These are phyloP conservation scores for Podaxis mareebaensis DNA, from an alignment of 768 basidiomycete genomes.

Conservation along the genomic window DNA sequence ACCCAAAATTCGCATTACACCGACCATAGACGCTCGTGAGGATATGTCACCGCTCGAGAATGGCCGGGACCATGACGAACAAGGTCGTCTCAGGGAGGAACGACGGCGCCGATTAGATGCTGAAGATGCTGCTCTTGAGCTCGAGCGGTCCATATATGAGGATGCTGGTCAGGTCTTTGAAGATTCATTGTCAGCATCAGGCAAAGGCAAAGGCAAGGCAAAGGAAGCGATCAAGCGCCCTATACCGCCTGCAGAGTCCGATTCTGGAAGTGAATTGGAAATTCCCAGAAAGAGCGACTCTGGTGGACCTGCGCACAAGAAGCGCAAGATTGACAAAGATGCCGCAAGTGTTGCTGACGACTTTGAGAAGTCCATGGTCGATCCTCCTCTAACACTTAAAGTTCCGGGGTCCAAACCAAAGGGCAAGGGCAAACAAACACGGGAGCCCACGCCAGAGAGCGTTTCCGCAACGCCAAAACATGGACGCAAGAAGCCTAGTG, in stretches of 20 bases:
- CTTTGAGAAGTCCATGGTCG: slow-evolving; percentile 42
- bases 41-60: slow-evolving; percentile 20
- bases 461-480: slow-evolving; percentile 50
- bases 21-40: slow-evolving; percentile 3
- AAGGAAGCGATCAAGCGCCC: slow-evolving; percentile 52
- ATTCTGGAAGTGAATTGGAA: slow-evolving; percentile 61
- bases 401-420: slow-evolving; percentile 49
- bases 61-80: slow-evolving; percentile 32
- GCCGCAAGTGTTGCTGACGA: slow-evolving; percentile 44
- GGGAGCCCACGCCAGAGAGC: slow-evolving; percentile 64
- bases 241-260: slow-evolving; percentile 50
- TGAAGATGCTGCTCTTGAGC: slow-evolving; percentile 58
- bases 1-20: slow-evolving; percentile 16
- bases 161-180: slow-evolving; percentile 22
- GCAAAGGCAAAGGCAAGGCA: slow-evolving; percentile 39
- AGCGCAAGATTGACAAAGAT: slow-evolving; percentile 55
- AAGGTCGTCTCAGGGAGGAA: slow-evolving; percentile 24
- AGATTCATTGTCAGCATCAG: slow-evolving; percentile 6
- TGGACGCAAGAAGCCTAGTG: slow-evolving; percentile 54
- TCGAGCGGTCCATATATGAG: slow-evolving; percentile 57
- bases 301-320: slow-evolving; percentile 55
- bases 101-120: slow-evolving; percentile 29
- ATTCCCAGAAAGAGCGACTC: slow-evolving; percentile 36
- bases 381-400: slow-evolving; percentile 29
- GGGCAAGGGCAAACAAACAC: slow-evolving; percentile 49